Evolutionary conservation across 306 rosid genomes (phyloP).

Genomic region (Ochetophila trinervis): DNA sequence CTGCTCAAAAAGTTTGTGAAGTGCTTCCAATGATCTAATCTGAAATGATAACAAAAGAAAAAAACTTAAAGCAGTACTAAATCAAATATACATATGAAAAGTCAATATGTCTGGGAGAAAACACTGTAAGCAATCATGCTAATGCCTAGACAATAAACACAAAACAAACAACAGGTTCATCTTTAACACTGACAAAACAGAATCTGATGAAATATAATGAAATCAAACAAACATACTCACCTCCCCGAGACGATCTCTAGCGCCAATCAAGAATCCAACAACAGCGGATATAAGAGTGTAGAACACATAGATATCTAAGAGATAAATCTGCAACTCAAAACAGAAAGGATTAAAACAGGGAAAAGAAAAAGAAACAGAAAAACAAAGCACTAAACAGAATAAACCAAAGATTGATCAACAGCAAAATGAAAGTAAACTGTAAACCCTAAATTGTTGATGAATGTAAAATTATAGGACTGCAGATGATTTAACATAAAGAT

Average conservation of each 20-base stretch:
- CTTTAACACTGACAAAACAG: constrained; percentile 1
- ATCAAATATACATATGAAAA: no score
- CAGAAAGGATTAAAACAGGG: constrained; percentile 8
- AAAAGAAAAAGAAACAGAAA: not conserved
- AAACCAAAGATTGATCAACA: no score
- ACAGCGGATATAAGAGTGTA: constrained; percentile 75
- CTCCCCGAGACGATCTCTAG: constrained; percentile 92
- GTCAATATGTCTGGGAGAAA: no score
- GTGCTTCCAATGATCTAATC: constrained; percentile 92
- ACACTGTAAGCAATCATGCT: not conserved
- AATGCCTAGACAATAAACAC: not conserved
- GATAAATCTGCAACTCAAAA: constrained; percentile 63
- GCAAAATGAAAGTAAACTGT: not conserved
- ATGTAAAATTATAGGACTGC: not conserved
- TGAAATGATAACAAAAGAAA: constrained; percentile 26
- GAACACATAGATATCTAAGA: constrained; percentile 69
- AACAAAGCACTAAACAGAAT: not conserved
- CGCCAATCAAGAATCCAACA: constrained; percentile 89
- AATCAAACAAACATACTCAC: constrained; percentile 36
- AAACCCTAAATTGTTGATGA: not conserved
- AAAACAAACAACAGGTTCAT: not conserved
- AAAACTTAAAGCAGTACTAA: not conserved
- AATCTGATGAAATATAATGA: not conserved
- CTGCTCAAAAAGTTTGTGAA: constrained; percentile 78
- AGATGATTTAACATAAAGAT: not conserved